Evolutionary conservation across 805 yeast genomes (phyloP).

Genomic region (Debaryomyces prosopidis): DNA sequence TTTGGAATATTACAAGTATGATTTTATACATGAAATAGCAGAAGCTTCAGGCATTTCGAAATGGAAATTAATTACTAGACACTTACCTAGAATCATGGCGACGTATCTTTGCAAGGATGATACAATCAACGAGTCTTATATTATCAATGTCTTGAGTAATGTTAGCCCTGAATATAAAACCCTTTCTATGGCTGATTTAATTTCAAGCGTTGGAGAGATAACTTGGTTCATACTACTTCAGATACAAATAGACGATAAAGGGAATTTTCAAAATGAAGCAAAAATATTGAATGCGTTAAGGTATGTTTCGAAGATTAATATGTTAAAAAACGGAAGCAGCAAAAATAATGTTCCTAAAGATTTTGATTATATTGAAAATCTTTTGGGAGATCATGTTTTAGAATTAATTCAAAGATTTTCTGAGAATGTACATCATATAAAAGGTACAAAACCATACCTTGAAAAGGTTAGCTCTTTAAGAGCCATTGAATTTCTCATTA

Average conservation of each 20-base stretch:
- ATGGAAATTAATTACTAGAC: slow-evolving; percentile 47
- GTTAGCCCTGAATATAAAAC: slow-evolving; percentile 49
- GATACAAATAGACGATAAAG: slow-evolving; percentile 28
- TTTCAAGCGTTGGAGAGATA: slow-evolving; percentile 38
- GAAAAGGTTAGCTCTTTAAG: slow-evolving; percentile 70
- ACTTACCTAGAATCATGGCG: slow-evolving; percentile 57
- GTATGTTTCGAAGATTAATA: slow-evolving; percentile 33
- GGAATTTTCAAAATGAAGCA: slow-evolving; percentile 27
- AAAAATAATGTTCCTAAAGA: slow-evolving; percentile 6
- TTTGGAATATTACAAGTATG: slow-evolving; percentile 63
- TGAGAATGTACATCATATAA: slow-evolving; percentile 71
- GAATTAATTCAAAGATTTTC: slow-evolving; percentile 80
- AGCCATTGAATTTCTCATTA: slow-evolving; percentile 71
- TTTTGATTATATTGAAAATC: slow-evolving; percentile 26
- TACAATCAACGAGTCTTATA: slow-evolving; percentile 47
- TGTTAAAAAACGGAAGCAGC: slow-evolving; percentile 13
- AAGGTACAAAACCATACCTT: slow-evolving; percentile 68
- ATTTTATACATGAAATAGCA: slow-evolving; percentile 65
- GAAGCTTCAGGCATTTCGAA: slow-evolving; percentile 46
- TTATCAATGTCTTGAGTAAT: slow-evolving; percentile 53
- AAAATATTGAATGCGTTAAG: slow-evolving; percentile 45
- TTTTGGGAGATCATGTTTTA: slow-evolving; percentile 57
- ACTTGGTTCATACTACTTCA: slow-evolving; percentile 36
- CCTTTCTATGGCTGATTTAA: slow-evolving; percentile 30
- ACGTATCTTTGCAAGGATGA: slow-evolving; percentile 53